These are phyloP conservation scores for Tetrapisispora namnaoensis DNA, from an alignment of 805 yeast genomes.

Conservation along the genomic window DNA sequence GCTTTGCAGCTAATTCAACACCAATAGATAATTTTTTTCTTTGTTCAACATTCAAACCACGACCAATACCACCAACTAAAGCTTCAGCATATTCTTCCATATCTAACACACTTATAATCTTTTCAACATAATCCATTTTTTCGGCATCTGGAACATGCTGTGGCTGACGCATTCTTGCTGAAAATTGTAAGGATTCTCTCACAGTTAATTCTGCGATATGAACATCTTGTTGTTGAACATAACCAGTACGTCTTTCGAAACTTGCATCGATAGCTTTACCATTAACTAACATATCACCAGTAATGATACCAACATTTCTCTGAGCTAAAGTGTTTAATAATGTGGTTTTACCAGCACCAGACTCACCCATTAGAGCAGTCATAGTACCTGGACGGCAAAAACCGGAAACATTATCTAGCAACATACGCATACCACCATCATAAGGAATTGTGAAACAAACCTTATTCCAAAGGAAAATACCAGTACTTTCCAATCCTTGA, in stretches of 20 bases:
- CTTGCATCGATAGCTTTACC: conserved; percentile 41
- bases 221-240: conserved; percentile 48
- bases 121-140: conserved; percentile 41
- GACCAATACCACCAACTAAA: conserved; percentile 36
- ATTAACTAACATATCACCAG: conserved; percentile 48
- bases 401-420: conserved; percentile 39
- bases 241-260: conserved; percentile 45
- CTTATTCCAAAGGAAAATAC: conserved; percentile 28
- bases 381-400: conserved; percentile 45
- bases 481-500: conserved; percentile 23
- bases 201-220: conserved; percentile 34
- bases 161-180: conserved; percentile 45
- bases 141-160: conserved; percentile 32
- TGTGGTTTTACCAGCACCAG: conserved; percentile 59
- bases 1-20: conserved; percentile 40
- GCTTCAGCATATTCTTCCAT: conserved; percentile 49
- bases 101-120: conserved; percentile 39
- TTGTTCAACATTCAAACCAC: conserved; percentile 36
- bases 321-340: conserved; percentile 43
- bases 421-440: conserved; percentile 38
- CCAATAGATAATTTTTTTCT: conserved; percentile 37
- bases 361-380: conserved; percentile 56
- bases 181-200: conserved; percentile 34
- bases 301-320: conserved; percentile 43
- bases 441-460: conserved; percentile 29